Evolutionary conservation across 2,329 filamentous ascomycete species (phyloP), one percentile per base, ranked within the genome.

Genomic region (Aspergillus udagawae): DNA sequence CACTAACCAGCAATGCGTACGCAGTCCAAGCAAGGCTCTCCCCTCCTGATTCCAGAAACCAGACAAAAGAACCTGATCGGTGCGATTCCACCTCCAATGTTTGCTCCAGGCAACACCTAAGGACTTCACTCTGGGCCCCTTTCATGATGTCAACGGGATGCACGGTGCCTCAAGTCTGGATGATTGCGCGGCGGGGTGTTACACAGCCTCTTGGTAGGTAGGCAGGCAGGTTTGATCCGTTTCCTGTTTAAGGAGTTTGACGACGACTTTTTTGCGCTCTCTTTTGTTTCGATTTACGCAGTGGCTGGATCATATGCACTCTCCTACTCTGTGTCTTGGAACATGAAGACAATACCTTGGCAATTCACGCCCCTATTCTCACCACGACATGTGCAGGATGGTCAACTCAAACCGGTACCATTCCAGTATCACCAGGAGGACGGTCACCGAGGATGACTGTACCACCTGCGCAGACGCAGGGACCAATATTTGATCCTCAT

Each of bases 361-460:
- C 32, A 35, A 35, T 6, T 35, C 14, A 17, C 12, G 4, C 32
- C 32, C 28, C 32, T 12, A 35, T 35, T 17, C 32, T 35, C 32
- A 35, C 32, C 32, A 23, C 49, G 51, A 28, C 21, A 51, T 35
- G 42, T 66, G 60, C 55, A 29, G 53, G 58, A 60, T 57, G 52
- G 57, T 38, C 44, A 41, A 44, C 48, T 49, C 17, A 62, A 65
- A 53, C 53, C 57, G 65, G 61, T 61, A 56, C 49, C 52, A 50
- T 55, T 41, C 17, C 35, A 49, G 58, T 60, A 57, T 48, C 41
- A 54, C 53, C 49, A 54, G 48, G 44, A 35, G 38, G 54, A 54
- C 55, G 49, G 47, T 57, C 63, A 45, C 66, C 64, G 68, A 67
- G 63, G 62, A 67, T 68, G 61, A 52, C 53, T 27, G 66, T 67